Conservation (phyloP, 2,329 filamentous ascomycete species). For the Aureobasidium uvarum region DNA sequence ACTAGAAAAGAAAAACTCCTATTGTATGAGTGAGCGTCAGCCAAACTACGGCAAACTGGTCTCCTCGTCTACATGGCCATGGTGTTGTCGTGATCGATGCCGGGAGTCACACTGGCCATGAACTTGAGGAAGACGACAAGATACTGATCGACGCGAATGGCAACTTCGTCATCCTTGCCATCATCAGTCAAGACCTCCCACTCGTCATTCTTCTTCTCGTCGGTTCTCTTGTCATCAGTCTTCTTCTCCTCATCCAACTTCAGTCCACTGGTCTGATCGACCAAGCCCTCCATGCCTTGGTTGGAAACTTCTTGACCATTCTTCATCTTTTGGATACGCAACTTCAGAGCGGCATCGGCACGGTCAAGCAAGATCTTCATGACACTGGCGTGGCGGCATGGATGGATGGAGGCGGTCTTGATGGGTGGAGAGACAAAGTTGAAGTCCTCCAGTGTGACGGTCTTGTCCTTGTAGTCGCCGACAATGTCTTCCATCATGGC, state of each 20-base stretch:
- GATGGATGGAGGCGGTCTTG: slow-evolving; percentile 96
- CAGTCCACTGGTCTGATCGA: slow-evolving; percentile 66
- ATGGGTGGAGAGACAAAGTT: slow-evolving; percentile 87
- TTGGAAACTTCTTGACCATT: slow-evolving; percentile 50
- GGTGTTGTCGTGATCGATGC: slow-evolving; percentile 96
- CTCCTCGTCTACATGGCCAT: slow-evolving; percentile 70
- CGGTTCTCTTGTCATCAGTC: neutral
- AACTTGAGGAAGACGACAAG: slow-evolving; percentile 85
- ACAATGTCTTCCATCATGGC: slow-evolving; percentile 97
- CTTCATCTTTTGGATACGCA: slow-evolving; percentile 77
- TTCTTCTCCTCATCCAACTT: slow-evolving; percentile 54
- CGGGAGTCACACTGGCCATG: slow-evolving; percentile 74
- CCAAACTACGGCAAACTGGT: neutral
- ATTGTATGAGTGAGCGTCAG: neutral
- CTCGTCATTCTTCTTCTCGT: slow-evolving; percentile 57
- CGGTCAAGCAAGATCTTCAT: slow-evolving; percentile 98
- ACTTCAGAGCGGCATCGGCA: slow-evolving; percentile 87
- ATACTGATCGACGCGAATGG: slow-evolving; percentile 85
- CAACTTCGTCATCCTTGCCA: slow-evolving; percentile 66
- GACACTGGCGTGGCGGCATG: slow-evolving; percentile 94
- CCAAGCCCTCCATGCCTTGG: slow-evolving; percentile 77
- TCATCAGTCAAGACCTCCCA: slow-evolving; percentile 61
- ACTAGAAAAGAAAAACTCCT: neutral
- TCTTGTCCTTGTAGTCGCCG: slow-evolving; percentile 97
- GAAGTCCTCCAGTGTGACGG: slow-evolving; percentile 96